These are phyloP conservation scores for Curvularia sp. DNA, from an alignment of 2,329 filamentous ascomycete genomes.

Conservation along the genomic window DNA sequence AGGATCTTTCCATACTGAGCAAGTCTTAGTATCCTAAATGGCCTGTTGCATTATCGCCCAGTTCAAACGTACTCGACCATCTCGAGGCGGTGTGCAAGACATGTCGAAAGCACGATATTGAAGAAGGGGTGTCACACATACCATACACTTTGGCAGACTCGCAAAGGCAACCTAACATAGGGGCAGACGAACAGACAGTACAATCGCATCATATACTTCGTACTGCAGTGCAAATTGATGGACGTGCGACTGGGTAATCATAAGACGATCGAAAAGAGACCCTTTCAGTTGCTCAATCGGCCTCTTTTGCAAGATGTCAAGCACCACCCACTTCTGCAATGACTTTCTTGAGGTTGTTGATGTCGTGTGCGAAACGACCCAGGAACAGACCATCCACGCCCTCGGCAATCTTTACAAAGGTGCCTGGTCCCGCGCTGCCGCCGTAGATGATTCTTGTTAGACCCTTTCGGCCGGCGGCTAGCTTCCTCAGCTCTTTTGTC, in stretches of 20 bases:
- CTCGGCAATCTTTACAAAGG: constrained; percentile 71
- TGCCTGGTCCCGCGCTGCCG: constrained; percentile 79
- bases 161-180: not conserved
- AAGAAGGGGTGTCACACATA: constrained; percentile 3
- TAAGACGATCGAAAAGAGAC: constrained; percentile 5
- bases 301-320: constrained; percentile 17
- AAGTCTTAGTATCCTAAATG: not conserved
- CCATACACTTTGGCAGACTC: not conserved
- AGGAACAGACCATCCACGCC: constrained; percentile 82
- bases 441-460: constrained; percentile 78
- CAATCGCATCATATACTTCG: constrained; percentile 5
- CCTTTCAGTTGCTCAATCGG: not conserved
- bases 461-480: constrained; percentile 61
- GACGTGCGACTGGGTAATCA: not conserved
- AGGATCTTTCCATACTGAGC: not conserved
- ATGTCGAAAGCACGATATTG: not conserved
- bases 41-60: not conserved
- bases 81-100: not conserved
- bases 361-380: constrained; percentile 81
- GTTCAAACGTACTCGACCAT: not conserved
- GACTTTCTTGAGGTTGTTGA: constrained; percentile 73
- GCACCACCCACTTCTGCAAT: constrained; percentile 70
- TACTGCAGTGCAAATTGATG: not conserved
- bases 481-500: constrained; percentile 67
- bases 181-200: not conserved